A percentile compares a stretch with the other conserved stretches of the same genome.
These are phyloP conservation scores for Tothia fuscella DNA, from an alignment of 2,329 filamentous ascomycete species.

Conservation along the genomic window DNA sequence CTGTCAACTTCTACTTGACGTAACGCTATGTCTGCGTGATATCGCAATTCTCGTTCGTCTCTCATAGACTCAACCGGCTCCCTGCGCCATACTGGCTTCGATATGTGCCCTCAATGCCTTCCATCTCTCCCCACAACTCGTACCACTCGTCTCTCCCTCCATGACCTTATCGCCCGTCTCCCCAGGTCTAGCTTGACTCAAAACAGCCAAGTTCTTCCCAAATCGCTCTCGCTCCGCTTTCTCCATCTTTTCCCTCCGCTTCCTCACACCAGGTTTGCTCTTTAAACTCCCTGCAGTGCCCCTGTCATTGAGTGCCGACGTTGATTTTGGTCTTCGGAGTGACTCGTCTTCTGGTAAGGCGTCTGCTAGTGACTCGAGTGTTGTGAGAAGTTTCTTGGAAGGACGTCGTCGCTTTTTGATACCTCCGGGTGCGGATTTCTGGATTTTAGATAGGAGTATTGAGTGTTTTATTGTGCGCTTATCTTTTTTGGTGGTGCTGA, in stretches of 20 bases:
- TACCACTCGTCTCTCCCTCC: constrained; percentile 1
- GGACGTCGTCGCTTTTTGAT: constrained; percentile 53
- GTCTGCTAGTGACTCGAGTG: constrained; percentile 63
- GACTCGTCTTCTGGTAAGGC: constrained; percentile 57
- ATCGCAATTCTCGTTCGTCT: no score
- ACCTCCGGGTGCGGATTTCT: constrained; percentile 41
- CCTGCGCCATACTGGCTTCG: constrained; percentile 64
- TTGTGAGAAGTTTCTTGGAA: constrained; percentile 65
- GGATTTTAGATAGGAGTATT: constrained; percentile 63
- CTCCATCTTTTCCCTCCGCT: constrained; percentile 67
- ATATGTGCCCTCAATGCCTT: constrained; percentile 75
- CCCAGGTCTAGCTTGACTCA: constrained; percentile 6
- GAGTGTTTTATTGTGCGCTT: constrained; percentile 75
- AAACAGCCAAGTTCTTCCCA: constrained; percentile 61
- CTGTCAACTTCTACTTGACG: no score
- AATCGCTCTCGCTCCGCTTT: constrained; percentile 74
- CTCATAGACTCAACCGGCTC: neutral
- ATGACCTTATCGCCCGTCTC: constrained; percentile 11
- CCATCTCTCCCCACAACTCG: constrained; percentile 48
- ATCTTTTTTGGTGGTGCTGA: constrained; percentile 66
- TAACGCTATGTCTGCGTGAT: no score
- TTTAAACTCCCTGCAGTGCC: constrained; percentile 60
- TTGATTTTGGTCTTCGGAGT: constrained; percentile 31
- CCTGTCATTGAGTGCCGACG: constrained; percentile 31
- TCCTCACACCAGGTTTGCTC: constrained; percentile 66